Evolutionary conservation across 2,329 filamentous ascomycete genomes (phyloP).

Genomic region (Fusarium brachygibbosum): DNA sequence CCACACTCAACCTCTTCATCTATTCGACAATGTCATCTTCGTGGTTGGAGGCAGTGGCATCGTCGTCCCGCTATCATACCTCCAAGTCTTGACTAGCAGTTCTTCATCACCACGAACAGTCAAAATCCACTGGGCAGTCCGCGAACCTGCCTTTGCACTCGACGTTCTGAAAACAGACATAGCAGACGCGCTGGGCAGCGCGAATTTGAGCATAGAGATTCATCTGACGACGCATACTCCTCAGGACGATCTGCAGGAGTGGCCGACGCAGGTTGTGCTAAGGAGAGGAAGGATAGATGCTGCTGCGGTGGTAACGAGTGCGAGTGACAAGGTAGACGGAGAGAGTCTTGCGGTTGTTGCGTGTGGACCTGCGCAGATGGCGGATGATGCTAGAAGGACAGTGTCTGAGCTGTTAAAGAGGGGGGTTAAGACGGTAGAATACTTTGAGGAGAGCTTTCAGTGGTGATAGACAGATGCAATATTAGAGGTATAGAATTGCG

Average conservation of each 20-base stretch:
- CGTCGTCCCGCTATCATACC: conserved; percentile 58
- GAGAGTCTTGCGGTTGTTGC: conserved; percentile 58
- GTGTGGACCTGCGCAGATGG: conserved; percentile 61
- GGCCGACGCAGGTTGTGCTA: conserved; percentile 37
- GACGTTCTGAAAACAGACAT: conserved; percentile 55
- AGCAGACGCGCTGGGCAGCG: conserved; percentile 44
- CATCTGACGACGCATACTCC: conserved; percentile 52
- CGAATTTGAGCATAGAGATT: conserved; percentile 54
- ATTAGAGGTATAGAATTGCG: neutral
- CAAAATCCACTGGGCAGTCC: conserved; percentile 60
- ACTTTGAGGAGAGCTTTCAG: conserved; percentile 61
- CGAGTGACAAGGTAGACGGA: conserved; percentile 40
- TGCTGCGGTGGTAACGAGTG: conserved; percentile 48
- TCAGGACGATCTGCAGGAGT: conserved; percentile 13
- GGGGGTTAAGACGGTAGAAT: conserved; percentile 52
- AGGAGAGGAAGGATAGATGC: conserved; percentile 54
- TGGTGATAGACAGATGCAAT: conserved; percentile 51
- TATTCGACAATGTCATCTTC: conserved; percentile 58
- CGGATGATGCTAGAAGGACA: conserved; percentile 58
- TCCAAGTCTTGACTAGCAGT: conserved; percentile 47
- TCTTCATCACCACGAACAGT: conserved; percentile 43
- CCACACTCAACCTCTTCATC: conserved; percentile 55
- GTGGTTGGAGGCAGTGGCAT: conserved; percentile 62
- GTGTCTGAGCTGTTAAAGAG: conserved; percentile 52
- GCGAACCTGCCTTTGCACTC: conserved; percentile 56